phyloP scores from a whole-genome alignment of 768 basidiomycete species.

The Naganishia friedmannii region DNA sequence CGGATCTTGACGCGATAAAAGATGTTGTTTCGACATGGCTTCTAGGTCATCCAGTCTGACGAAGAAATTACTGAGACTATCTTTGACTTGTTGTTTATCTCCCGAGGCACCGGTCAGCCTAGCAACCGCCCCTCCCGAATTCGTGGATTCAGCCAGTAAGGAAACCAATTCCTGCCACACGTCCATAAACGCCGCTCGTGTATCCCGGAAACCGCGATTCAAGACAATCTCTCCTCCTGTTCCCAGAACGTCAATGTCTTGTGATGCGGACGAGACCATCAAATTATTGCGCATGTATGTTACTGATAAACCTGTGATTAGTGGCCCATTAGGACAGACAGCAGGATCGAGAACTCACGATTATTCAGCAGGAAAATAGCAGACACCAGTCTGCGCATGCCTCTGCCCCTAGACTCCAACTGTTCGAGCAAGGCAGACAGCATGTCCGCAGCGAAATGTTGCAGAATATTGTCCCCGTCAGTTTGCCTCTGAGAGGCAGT shows the following conservation, averaged over 20 bases:
- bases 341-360: slow-evolving; percentile 32
- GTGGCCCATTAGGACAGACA: not conserved
- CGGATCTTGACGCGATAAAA: slow-evolving; percentile 44
- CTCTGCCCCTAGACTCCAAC: slow-evolving; percentile 36
- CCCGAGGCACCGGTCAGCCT: slow-evolving; percentile 23
- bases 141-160: slow-evolving; percentile 35
- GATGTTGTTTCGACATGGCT: slow-evolving; percentile 36
- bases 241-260: slow-evolving; percentile 45
- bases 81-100: slow-evolving; percentile 45
- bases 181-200: slow-evolving; percentile 42
- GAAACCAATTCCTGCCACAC: slow-evolving; percentile 37
- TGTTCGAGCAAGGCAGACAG: slow-evolving; percentile 42
- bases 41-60: slow-evolving; percentile 44
- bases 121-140: slow-evolving; percentile 32
- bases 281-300: slow-evolving; percentile 48
- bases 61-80: slow-evolving; percentile 44
- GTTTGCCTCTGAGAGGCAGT: slow-evolving; percentile 24
- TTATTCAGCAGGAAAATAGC: slow-evolving; percentile 49
- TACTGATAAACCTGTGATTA: slow-evolving; percentile 32
- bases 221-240: slow-evolving; percentile 47
- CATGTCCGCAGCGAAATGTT: slow-evolving; percentile 47
- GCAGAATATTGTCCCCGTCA: slow-evolving; percentile 46
- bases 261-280: slow-evolving; percentile 31
- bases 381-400: slow-evolving; percentile 40
- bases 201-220: slow-evolving; percentile 47